These are phyloP conservation scores for Cryptococcus neoformans DNA, from an alignment of 1,284 basidiomycete species.

Conservation along the genomic window DNA sequence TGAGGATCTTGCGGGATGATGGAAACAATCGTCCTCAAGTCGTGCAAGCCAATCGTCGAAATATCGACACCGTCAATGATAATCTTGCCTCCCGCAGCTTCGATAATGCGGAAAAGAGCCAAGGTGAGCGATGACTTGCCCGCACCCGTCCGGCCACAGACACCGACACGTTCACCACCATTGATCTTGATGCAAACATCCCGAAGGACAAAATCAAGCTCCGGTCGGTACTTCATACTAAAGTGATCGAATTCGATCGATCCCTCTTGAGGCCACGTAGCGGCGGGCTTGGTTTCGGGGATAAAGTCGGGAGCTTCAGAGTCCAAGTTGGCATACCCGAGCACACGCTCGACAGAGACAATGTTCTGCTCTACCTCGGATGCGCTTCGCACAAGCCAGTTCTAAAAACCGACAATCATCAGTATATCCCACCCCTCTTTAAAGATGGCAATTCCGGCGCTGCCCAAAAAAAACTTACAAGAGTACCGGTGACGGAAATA, in stretches of 20 bases:
- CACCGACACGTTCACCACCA: constrained; percentile 75
- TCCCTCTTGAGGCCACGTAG: constrained; percentile 72
- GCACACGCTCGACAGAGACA: constrained; percentile 72
- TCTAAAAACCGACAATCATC: constrained; percentile 47
- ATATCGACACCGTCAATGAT: constrained; percentile 81
- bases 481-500: constrained; percentile 68
- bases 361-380: constrained; percentile 94
- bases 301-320: constrained; percentile 75
- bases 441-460: constrained; percentile 35
- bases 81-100: constrained; percentile 74
- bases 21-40: constrained; percentile 62
- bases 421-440: too few relatives aligned
- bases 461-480: constrained; percentile 23
- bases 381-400: constrained; percentile 85
- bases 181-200: constrained; percentile 63
- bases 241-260: constrained; percentile 73
- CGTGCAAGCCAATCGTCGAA: constrained; percentile 74
- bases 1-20: constrained; percentile 86
- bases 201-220: constrained; percentile 72
- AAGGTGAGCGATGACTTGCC: constrained; percentile 78
- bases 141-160: constrained; percentile 87
- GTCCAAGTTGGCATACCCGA: constrained; percentile 65
- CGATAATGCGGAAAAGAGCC: constrained; percentile 62
- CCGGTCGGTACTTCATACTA: constrained; percentile 77
- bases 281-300: constrained; percentile 59